Percentiles rank a stretch among this genome's conserved stretches.
These are phyloP conservation scores for Aureobasidium lini DNA, from an alignment of 2,329 filamentous ascomycete genomes.

Conservation along the genomic window DNA sequence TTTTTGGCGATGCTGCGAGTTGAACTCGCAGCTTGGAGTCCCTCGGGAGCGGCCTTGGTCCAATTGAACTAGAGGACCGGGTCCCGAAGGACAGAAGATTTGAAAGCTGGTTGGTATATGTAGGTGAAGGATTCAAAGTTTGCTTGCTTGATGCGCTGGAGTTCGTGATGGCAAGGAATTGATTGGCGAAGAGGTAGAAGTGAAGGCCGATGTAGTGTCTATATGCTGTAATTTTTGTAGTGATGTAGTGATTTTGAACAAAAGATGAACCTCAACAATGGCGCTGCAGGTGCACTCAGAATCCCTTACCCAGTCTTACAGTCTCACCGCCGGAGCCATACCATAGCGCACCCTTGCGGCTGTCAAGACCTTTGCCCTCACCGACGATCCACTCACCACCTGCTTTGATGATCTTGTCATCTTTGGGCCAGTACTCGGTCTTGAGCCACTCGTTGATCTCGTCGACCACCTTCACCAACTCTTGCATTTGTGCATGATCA, in stretches of 20 bases:
- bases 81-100: too few relatives aligned
- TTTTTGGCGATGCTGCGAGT: too few relatives aligned
- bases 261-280: not conserved
- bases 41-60: too few relatives aligned
- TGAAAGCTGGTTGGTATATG: too few relatives aligned
- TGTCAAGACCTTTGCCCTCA: conserved; percentile 72
- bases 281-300: conserved; percentile 23
- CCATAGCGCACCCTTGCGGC: conserved; percentile 70
- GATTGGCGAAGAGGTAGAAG: too few relatives aligned
- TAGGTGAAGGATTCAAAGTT: too few relatives aligned
- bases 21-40: too few relatives aligned
- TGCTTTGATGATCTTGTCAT: conserved; percentile 33
- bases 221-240: not conserved
- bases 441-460: conserved; percentile 69
- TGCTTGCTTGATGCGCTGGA: not conserved
- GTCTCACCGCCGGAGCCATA: conserved; percentile 72
- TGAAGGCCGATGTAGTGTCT: too few relatives aligned
- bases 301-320: conserved; percentile 48
- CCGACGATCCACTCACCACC: conserved; percentile 80
- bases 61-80: too few relatives aligned
- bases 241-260: not conserved
- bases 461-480: conserved; percentile 65
- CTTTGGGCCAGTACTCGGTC: conserved; percentile 59
- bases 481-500: conserved; percentile 49
- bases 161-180: not conserved